These are phyloP conservation scores for Kokia cookei DNA, from an alignment of 441 rosid species.

Conservation along the genomic window DNA sequence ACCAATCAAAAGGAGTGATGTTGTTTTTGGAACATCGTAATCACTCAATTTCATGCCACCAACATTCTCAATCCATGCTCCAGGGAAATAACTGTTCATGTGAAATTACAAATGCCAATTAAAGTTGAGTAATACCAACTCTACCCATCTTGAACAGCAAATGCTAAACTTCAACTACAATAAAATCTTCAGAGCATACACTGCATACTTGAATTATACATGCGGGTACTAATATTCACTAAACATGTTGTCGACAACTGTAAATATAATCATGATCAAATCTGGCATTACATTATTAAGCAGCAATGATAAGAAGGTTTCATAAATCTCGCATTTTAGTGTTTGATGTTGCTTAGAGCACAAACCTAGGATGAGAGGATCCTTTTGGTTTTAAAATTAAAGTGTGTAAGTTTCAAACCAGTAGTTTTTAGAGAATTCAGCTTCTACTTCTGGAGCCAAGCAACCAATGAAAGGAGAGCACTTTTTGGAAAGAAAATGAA, in stretches of 20 bases:
- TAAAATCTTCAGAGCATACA: neutral
- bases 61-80: constrained; percentile 49
- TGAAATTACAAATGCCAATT: neutral
- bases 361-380: neutral
- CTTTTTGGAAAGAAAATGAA: neutral
- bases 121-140: neutral
- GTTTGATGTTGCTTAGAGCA: neutral
- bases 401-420: neutral
- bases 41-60: constrained; percentile 26
- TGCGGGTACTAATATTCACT: neutral
- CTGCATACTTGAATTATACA: neutral
- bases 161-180: neutral
- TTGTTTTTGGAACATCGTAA: constrained; percentile 48
- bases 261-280: neutral
- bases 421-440: neutral
- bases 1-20: constrained; percentile 61
- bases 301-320: neutral
- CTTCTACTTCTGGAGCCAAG: neutral
- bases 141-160: neutral
- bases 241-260: neutral
- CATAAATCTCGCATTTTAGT: neutral
- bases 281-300: neutral
- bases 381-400: neutral
- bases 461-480: neutral
- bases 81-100: constrained; percentile 53